These are phyloP conservation scores for Mucor sp. DNA, from an alignment of 371 early-diverging fungal species.

Conservation along the genomic window DNA sequence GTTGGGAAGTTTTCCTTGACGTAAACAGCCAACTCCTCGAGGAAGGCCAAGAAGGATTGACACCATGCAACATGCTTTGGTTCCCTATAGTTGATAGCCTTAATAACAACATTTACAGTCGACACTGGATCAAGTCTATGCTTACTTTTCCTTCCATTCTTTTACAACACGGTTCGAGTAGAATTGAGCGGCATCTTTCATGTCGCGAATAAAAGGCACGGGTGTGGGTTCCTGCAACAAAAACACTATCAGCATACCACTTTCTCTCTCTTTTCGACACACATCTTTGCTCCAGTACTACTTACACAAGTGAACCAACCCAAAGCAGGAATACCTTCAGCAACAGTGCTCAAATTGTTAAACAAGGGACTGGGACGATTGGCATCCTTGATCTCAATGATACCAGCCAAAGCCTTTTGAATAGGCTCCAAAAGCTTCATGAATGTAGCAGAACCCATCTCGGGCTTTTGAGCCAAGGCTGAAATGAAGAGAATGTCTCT, in stretches of 20 bases:
- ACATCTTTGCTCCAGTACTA: not conserved
- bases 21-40: constrained; percentile 78
- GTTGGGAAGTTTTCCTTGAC: constrained; percentile 91
- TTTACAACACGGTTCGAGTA: constrained; percentile 90
- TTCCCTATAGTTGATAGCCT: constrained; percentile 60
- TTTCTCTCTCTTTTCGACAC: too few relatives aligned
- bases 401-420: constrained; percentile 66
- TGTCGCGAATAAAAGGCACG: constrained; percentile 84
- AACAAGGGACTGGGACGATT: constrained; percentile 76
- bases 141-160: constrained; percentile 89
- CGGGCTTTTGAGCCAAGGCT: constrained; percentile 78
- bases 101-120: constrained; percentile 19
- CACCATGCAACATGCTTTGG: constrained; percentile 85
- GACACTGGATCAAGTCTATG: not conserved
- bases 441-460: constrained; percentile 50
- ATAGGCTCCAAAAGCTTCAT: constrained; percentile 71
- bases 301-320: constrained; percentile 92
- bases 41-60: constrained; percentile 64
- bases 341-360: constrained; percentile 83
- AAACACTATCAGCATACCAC: not conserved
- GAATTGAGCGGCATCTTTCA: constrained; percentile 91
- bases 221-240: constrained; percentile 80
- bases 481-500: constrained; percentile 78
- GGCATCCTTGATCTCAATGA: constrained; percentile 72
- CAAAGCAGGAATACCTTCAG: constrained; percentile 89